phyloP scores from a whole-genome alignment of 1,284 basidiomycete genomes.

The Ganoderma meredithae region DNA sequence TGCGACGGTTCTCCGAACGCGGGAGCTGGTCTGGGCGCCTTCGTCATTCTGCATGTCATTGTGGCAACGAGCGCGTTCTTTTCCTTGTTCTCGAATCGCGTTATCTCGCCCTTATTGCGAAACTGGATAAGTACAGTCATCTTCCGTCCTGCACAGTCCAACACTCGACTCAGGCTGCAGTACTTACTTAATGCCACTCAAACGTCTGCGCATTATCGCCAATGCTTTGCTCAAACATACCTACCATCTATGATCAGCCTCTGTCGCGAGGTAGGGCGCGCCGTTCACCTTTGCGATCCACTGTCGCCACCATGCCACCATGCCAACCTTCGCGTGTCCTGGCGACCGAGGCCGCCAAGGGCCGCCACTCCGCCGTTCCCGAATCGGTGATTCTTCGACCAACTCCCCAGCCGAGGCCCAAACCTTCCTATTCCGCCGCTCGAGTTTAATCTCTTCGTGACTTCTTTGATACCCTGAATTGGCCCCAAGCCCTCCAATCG shows the following conservation, averaged over 20 bases:
- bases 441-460: constrained; percentile 16
- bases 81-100: constrained; percentile 3
- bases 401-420: constrained; percentile 23
- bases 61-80: background rate
- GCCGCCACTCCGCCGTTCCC: no score
- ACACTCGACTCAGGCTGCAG: no score
- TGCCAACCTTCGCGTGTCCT: background rate
- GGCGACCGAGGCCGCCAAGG: background rate
- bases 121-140: background rate
- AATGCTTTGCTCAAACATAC: background rate
- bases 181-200: background rate
- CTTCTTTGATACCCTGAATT: constrained; percentile 13
- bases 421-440: constrained; percentile 24
- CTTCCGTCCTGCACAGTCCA: background rate
- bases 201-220: background rate
- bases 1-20: background rate
- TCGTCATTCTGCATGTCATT: constrained; percentile 3
- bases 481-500: constrained; percentile 6
- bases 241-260: background rate
- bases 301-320: background rate
- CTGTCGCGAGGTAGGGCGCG: background rate
- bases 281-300: background rate
- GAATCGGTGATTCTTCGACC: background rate
- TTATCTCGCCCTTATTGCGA: background rate
- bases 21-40: background rate